Base-by-base conservation (phyloP, 176 grass and related monocot genomes). In the Neostapfia colusana region DNA sequence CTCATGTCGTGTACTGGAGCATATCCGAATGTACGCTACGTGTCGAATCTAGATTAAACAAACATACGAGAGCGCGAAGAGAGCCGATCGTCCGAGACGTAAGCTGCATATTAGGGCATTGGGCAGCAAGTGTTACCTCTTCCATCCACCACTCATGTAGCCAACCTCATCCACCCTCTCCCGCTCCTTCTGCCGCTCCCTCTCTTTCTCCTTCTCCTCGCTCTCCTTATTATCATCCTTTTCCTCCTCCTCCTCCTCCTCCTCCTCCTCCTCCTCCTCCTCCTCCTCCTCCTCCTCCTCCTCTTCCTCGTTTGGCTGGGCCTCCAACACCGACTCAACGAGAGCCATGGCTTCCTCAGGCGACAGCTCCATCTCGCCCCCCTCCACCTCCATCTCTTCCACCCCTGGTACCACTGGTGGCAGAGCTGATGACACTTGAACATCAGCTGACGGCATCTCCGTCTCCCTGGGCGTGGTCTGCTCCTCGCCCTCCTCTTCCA, bases 71-170 rank as follows among this genome's bases (percentile, higher is more conserved):
- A 13, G 5, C 16, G 6, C 80, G 63, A 83, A 75, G 26, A 31
- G 1, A 69, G 37, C 0, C 7, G 4, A 41, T 43, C 3, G 7
- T 18, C 8, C 0, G 5, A 40, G 15, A 43, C 8, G 17, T 63
- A 76, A 61, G 76, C 41, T 51, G 26, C 63, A 67, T 46, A 7
- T 21, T 64, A 60, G 11, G 50, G n/a, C 36, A 70, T 26, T 15
- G 14, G 34, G 72, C 14, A 80, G 76, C n/a, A 14, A 20, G n/a
- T 2, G 24, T 76, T 97, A 97, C 94, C 94, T 93, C 83, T 91
- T 91, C 90, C 90, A 97, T 23, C 94, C 88, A 69, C 94, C 94
- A 61, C 90, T 93, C 73, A 83, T 87, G 70, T 97, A 97, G 42
- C 88, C 91, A 46, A 92, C 81, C 69, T 87, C 91, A 25, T 89